phyloP scores from a whole-genome alignment of 2,329 filamentous ascomycete species.

The Pseudogymnoascus sp. region DNA sequence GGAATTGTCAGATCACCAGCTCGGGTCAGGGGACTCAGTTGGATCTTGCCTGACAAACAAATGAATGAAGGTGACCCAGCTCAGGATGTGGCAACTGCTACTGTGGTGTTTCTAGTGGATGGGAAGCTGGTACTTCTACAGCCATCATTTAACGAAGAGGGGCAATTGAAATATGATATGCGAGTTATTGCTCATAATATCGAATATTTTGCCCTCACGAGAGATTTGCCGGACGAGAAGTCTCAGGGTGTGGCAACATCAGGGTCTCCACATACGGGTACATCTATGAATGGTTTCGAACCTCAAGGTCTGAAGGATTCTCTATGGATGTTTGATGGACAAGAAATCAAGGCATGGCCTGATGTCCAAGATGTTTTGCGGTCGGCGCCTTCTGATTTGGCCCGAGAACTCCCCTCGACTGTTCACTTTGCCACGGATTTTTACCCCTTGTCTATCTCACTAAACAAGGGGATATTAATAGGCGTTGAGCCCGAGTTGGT shows the following conservation, averaged over 20 bases:
- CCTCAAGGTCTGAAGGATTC: constrained; percentile 61
- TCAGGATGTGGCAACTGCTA: constrained; percentile 88
- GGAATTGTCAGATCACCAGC: constrained; percentile 92
- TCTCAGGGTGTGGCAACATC: constrained; percentile 18
- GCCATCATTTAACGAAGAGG: constrained; percentile 73
- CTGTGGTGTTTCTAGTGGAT: constrained; percentile 92
- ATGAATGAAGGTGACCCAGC: constrained; percentile 87
- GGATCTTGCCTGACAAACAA: constrained; percentile 89
- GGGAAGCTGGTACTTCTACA: constrained; percentile 91
- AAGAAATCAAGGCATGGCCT: constrained; percentile 79
- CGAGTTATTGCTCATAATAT: constrained; percentile 92
- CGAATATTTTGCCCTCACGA: constrained; percentile 89
- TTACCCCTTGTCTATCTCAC: constrained; percentile 79
- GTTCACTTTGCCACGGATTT: constrained; percentile 86
- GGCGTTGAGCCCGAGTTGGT: constrained; percentile 89
- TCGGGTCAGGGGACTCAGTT: constrained; percentile 85
- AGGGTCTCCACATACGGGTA: constrained; percentile 15
- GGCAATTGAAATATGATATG: constrained; percentile 96
- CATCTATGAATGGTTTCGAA: constrained; percentile 13
- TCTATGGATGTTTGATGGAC: constrained; percentile 89
- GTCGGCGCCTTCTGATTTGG: constrained; percentile 57
- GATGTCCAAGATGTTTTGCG: constrained; percentile 79
- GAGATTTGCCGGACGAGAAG: constrained; percentile 59
- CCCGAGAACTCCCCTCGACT: constrained; percentile 64
- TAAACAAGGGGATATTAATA: constrained; percentile 85